Conservation (phyloP, 805 yeast genomes). For the Pichia eremophila region DNA sequence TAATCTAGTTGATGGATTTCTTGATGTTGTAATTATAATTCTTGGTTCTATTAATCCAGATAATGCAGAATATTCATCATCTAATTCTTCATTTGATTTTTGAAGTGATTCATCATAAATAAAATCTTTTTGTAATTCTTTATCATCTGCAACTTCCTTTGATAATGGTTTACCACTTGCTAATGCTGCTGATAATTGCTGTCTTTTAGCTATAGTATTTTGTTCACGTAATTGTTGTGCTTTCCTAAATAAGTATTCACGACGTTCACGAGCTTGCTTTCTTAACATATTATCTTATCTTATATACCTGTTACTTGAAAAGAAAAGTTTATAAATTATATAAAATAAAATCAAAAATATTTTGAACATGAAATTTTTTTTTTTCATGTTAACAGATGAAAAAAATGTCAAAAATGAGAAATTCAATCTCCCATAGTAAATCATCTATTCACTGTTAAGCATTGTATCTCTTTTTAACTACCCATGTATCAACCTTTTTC, state of each 20-base stretch:
- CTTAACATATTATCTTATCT: slow-evolving; percentile 45
- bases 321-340: background rate
- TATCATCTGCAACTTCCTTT: slow-evolving; percentile 85
- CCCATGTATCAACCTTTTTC: background rate
- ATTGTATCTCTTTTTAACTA: background rate
- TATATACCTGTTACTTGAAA: too few species aligned
- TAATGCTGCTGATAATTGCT: slow-evolving; percentile 73
- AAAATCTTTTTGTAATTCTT: slow-evolving; percentile 67
- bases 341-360: background rate
- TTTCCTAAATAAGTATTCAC: slow-evolving; percentile 85
- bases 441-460: too few species aligned
- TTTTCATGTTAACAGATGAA: background rate
- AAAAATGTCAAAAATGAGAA: background rate
- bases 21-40: slow-evolving; percentile 83
- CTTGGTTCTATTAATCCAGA: slow-evolving; percentile 89
- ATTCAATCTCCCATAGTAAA: background rate
- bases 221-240: slow-evolving; percentile 88
- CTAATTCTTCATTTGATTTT: slow-evolving; percentile 37
- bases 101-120: slow-evolving; percentile 77
- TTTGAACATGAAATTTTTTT: background rate
- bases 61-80: slow-evolving; percentile 84
- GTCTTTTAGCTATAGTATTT: slow-evolving; percentile 74
- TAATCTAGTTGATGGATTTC: slow-evolving; percentile 80
- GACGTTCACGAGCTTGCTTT: slow-evolving; percentile 92
- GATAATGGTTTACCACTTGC: slow-evolving; percentile 89